Evolutionary conservation across 345 rosid species (phyloP), one percentile per base, ranked within the genome.

Genomic region (Cardamine chenopodiifolia): DNA sequence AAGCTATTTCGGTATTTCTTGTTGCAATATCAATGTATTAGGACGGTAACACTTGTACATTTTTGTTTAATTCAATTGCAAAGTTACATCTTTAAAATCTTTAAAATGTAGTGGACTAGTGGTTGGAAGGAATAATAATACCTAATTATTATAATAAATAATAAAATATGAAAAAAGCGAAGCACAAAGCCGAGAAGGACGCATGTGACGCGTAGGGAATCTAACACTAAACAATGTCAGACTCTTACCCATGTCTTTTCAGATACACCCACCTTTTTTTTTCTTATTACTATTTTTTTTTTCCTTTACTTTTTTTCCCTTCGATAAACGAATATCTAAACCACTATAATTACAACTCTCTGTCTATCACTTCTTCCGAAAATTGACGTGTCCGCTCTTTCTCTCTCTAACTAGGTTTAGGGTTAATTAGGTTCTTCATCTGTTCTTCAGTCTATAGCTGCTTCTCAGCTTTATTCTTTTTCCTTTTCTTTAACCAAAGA

Each of bases 131-230:
- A 59, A 75, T 29, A 54, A 52, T 53, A 59, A 35, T 47, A 0
- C 40, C 3, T 2, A 10, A 18, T 15, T 6, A 9, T 4, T 6
- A 23, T 8, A 8, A 11, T 14, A 19, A 44, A 13, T 19, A 42
- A 14, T 8, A 47, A 47, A 47, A 57, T 12, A 0, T 45, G 59
- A 34, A 34, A 13, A 23, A 8, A 63, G 15, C 15, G 31, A 28
- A 47, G 45, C 71, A 63, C 75, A 76, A 63, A 76, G 52, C 44
- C 71, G 20, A 76, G 76, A 64, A 76, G 66, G 60, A 76, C 66
- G 71, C 80, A 76, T 76, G 80, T 76, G 80, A 76, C 80, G 76
- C 76, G 76, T 70, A 76, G 56, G 66, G 80, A 76, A 76, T 76
- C 71, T 76, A 76, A 76, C 66, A 76, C 80, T 70, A 62, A 70